These are phyloP conservation scores for Podila minutissima DNA, from an alignment of 192 early-diverging fungal genomes.

Conservation along the genomic window DNA sequence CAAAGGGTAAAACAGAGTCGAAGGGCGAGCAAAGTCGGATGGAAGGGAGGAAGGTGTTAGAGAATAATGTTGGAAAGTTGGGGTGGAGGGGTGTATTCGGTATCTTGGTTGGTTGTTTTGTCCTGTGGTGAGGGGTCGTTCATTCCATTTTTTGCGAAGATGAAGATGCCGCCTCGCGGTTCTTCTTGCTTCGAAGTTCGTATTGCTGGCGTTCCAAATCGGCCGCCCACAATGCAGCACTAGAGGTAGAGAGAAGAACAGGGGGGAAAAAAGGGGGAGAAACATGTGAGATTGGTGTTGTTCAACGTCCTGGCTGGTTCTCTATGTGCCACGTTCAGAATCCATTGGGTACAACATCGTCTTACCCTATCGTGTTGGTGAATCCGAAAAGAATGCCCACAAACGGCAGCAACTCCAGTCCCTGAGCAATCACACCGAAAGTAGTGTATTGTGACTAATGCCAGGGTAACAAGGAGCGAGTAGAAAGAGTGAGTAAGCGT, in stretches of 20 bases:
- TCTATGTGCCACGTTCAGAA: background rate
- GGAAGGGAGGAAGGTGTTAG: background rate
- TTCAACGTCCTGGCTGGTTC: background rate
- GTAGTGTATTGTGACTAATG: constrained; percentile 47
- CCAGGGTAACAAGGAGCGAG: background rate
- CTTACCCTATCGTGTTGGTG: constrained; percentile 62
- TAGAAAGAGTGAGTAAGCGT: background rate
- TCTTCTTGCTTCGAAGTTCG: constrained; percentile 34
- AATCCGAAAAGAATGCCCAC: constrained; percentile 58
- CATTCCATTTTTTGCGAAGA: background rate
- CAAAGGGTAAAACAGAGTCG: background rate
- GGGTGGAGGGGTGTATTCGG: no score
- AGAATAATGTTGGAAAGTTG: no score
- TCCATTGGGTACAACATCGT: constrained; percentile 3
- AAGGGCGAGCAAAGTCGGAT: background rate
- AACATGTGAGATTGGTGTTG: background rate
- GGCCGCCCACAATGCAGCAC: constrained; percentile 46
- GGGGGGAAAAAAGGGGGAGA: background rate
- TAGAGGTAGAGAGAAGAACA: background rate
- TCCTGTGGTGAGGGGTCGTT: background rate
- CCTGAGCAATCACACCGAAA: constrained; percentile 57
- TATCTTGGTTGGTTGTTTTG: background rate
- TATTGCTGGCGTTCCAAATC: constrained; percentile 42
- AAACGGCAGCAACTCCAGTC: constrained; percentile 58
- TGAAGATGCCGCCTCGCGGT: constrained; percentile 3